Percentiles rank a stretch among this genome's conserved stretches.
Evolutionary conservation across 371 early-diverging fungal genomes (phyloP).

Genomic region (Cladochytrium tenue): DNA sequence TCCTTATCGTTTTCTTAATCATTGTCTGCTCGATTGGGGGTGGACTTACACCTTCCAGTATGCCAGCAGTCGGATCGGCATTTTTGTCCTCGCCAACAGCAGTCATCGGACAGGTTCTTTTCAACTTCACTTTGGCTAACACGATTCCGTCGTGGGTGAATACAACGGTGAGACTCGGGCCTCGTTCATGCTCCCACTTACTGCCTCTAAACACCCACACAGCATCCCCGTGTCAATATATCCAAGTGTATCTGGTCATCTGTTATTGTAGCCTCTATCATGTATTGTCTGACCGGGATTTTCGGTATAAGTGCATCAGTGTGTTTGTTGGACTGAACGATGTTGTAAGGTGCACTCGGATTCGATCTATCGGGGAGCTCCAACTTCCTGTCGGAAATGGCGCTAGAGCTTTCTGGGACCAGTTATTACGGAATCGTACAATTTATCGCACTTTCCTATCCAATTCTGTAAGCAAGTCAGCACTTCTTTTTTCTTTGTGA

Average conservation of each 20-base stretch:
- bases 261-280: slow-evolving; percentile 12
- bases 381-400: slow-evolving; percentile 22
- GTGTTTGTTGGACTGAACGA: background rate
- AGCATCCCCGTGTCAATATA: slow-evolving; percentile 29
- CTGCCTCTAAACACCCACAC: background rate
- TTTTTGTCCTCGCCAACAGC: slow-evolving; percentile 15
- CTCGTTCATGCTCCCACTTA: background rate
- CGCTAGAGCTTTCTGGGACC: slow-evolving; percentile 1
- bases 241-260: slow-evolving; percentile 38
- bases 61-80: slow-evolving; percentile 27
- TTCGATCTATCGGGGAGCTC: slow-evolving; percentile 26
- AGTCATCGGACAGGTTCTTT: slow-evolving; percentile 45
- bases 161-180: slow-evolving; percentile 32
- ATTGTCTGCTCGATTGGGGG: slow-evolving; percentile 22
- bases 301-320: slow-evolving; percentile 20
- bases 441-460: slow-evolving; percentile 34
- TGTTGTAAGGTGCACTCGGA: slow-evolving; percentile 22
- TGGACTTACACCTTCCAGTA: slow-evolving; percentile 19
- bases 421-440: slow-evolving; percentile 18
- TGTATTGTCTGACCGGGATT: slow-evolving; percentile 37
- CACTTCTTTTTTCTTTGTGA: too few species aligned
- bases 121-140: slow-evolving; percentile 49
- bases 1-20: slow-evolving; percentile 32
- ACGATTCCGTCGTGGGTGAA: slow-evolving; percentile 55
- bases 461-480: slow-evolving; percentile 36